Conservation (phyloP, 495 filamentous ascomycete genomes). For the Trichoderma orchidacearum region DNA sequence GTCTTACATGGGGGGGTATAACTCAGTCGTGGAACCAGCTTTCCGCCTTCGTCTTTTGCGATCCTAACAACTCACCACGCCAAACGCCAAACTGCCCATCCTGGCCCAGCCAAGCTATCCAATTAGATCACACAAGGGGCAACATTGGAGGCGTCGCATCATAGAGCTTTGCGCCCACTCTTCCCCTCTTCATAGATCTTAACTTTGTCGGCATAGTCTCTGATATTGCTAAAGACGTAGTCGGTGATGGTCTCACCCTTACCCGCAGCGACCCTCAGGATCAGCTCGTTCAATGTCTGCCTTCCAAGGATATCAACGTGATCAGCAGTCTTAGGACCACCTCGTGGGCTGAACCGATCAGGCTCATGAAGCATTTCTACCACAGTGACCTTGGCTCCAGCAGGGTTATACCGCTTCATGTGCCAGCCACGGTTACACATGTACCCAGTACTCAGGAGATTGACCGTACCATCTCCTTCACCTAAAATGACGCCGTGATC, state of each 20-base stretch:
- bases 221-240: conserved; percentile 64
- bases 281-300: conserved; percentile 77
- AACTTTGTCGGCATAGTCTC: conserved; percentile 66
- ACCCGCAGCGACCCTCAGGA: conserved; percentile 80
- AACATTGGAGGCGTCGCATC: background rate
- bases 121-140: background rate
- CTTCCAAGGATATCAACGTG: conserved; percentile 94
- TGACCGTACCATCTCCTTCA: conserved; percentile 92
- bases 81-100: background rate
- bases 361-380: conserved; percentile 97
- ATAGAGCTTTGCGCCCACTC: background rate
- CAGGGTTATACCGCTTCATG: conserved; percentile 87
- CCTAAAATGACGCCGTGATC: conserved; percentile 88
- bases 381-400: conserved; percentile 63
- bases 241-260: conserved; percentile 69
- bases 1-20: background rate
- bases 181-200: conserved; percentile 41
- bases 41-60: background rate
- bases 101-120: background rate
- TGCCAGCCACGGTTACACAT: conserved; percentile 95
- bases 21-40: background rate
- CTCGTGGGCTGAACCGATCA: conserved; percentile 77
- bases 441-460: conserved; percentile 75
- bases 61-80: background rate
- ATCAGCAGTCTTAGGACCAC: conserved; percentile 91